These are phyloP conservation scores for Pichia phayaonensis DNA, from an alignment of 805 yeast species.

Conservation along the genomic window DNA sequence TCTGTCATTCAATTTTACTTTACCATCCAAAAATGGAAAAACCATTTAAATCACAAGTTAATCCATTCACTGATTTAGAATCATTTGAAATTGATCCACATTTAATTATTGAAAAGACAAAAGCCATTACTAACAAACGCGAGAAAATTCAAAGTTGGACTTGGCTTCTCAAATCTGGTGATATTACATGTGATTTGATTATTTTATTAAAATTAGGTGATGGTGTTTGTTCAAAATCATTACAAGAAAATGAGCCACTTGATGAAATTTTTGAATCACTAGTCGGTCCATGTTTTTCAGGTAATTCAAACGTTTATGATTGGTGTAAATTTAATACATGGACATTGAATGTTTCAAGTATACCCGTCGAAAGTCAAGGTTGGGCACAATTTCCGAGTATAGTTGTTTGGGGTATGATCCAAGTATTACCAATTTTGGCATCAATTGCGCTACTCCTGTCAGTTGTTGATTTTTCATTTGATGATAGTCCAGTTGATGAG, in stretches of 20 bases:
- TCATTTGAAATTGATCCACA: slow-evolving; percentile 3
- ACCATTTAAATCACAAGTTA: slow-evolving; percentile 14
- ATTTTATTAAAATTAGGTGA: slow-evolving; percentile 33
- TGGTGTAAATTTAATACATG: slow-evolving; percentile 13
- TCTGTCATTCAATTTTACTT: slow-evolving; percentile 29
- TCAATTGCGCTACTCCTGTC: background rate
- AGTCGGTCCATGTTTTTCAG: slow-evolving; percentile 20
- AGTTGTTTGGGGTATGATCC: slow-evolving; percentile 5
- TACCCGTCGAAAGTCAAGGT: slow-evolving; percentile 28
- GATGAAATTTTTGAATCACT: slow-evolving; percentile 14
- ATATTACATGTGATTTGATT: slow-evolving; percentile 26
- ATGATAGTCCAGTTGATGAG: background rate
- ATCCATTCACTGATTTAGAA: slow-evolving; percentile 22
- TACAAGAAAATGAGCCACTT: slow-evolving; percentile 3
- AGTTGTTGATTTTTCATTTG: background rate
- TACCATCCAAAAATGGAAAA: slow-evolving; percentile 27
- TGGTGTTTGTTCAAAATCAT: slow-evolving; percentile 25
- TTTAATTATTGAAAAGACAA: slow-evolving; percentile 1
- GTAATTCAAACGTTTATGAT: slow-evolving; percentile 8
- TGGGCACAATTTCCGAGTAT: slow-evolving; percentile 30
- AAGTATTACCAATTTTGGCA: slow-evolving; percentile 4
- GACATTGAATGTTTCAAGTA: slow-evolving; percentile 14
- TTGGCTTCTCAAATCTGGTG: slow-evolving; percentile 8
- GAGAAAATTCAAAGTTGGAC: slow-evolving; percentile 5
- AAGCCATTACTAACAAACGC: background rate